Evolutionary conservation across 768 basidiomycete genomes (phyloP), one percentile per base, ranked within the genome.

Genomic region (Rhodocollybia butyracea): DNA sequence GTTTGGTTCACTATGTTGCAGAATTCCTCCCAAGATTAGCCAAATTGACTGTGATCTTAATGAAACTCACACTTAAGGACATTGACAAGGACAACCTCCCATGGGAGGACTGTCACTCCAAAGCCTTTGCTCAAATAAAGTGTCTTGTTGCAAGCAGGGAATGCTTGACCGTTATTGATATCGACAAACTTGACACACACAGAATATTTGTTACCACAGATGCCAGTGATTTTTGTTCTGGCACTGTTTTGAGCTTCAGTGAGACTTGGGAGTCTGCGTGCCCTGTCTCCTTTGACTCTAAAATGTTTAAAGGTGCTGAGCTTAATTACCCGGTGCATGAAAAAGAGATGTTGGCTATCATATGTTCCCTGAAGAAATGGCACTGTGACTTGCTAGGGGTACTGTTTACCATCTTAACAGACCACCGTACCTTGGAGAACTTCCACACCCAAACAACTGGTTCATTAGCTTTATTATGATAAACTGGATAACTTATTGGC

Each of bases 321-420:
- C 39, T 12, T 19, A 72, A 74, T 50, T 77, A 76, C 39, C 67
- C 67, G 8, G 51, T 53, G n/a, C 51, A 53, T 0, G 64, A 73
- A 54, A 65, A 68, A 53, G 70, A 73, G 50, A 51, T 73, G 0
- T 52, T 71, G 0, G 69, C 70, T 0, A 70, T 75, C 6, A 61
- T 74, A 0, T 57, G 65, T 2, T 64, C 67, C 0, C 57, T 64
- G 0, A 30, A 59, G 5, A 46, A 59, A 22, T 70, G 64, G 66
- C 40, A 59, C 1, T 39, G 54, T 1, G 62, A 64, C 29, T 62
- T 0, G 22, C 62, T n/a, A 58, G 62, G 10, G 43, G 47, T 17
- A 30, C 24, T 2, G 56, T 61, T 66, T 3, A 21, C 0, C 61
- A 74, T 12, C 68, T n/a, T 47, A 43, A 72, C 71, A 0, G 73